Base-by-base conservation (phyloP, 177 flowering plant genomes). In the Vitis hybrid region DNA sequence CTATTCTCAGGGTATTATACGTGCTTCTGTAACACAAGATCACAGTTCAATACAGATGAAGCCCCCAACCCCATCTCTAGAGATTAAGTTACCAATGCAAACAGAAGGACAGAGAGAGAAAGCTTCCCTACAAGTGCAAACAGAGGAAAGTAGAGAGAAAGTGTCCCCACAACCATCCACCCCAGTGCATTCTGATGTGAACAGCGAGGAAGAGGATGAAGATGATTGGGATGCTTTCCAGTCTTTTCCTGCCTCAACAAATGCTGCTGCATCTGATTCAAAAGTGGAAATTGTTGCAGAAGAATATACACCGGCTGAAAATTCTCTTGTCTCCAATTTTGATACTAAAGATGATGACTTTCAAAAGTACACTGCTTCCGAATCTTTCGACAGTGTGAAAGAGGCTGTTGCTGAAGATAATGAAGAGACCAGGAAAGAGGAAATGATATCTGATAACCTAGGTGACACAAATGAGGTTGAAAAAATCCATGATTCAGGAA, bases 151-250 rank as follows among this genome's bases (percentile, higher is more conserved):
- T 28, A 66, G 14, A 54, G 73, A 14, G 44, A 69, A 70, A 50
- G 71, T 59, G 14, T 11, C 77, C 4, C 8, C 5, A 38, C 67
- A 73, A 70, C 38, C 73, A 57, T 54, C 75, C 47, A 38, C 44
- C 38, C 38, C 63, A 47, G 15, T 17, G 18, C 71, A 52, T 7
- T 50, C 76, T 33, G 24, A 68, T 63, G 54, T 58, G 1, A 38
- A 55, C 12, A 52, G 12, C 11, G 61, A 4, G n/a, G 75, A 77
- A 17, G 88, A 79, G 2, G 77, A 86, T 20, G 97, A 94, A 2
- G 98, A 95, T 80, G 99, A 95, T 73, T 95, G 99, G 99, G 98
- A 95, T 75, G 75, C 93, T 58, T 95, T 95, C 77, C 99, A 95
- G 80, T 95, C 99, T 66, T 91, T 93, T 80, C 89, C 95, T 61